A percentile compares a stretch with the other conserved stretches of the same genome.
These are phyloP conservation scores for Psilocybe tampanensis DNA, from an alignment of 768 basidiomycete genomes.

Conservation along the genomic window DNA sequence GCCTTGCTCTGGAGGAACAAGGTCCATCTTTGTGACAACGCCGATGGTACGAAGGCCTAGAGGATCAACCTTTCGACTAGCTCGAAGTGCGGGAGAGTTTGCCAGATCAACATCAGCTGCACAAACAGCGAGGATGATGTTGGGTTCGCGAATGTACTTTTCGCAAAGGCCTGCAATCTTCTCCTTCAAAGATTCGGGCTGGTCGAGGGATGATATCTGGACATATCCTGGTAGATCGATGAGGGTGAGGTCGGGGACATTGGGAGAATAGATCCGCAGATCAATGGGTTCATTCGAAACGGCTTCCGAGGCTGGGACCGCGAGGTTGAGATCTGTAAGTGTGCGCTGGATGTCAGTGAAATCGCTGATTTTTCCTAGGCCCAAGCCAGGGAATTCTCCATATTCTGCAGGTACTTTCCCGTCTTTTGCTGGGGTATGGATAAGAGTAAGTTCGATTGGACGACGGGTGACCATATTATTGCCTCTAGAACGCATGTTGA, in stretches of 20 bases:
- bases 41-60: slow-evolving; percentile 95
- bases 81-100: slow-evolving; percentile 93
- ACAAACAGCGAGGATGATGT: slow-evolving; percentile 98
- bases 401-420: slow-evolving; percentile 72
- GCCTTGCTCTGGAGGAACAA: slow-evolving; percentile 86
- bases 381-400: slow-evolving; percentile 92
- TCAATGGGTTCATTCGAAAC: slow-evolving; percentile 96
- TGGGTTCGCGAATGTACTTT: slow-evolving; percentile 98
- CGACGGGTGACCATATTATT: slow-evolving; percentile 99
- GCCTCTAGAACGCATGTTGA: slow-evolving; percentile 57
- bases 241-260: slow-evolving; percentile 95
- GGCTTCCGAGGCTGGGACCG: slow-evolving; percentile 86
- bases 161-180: slow-evolving; percentile 91
- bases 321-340: slow-evolving; percentile 92
- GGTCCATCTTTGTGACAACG: slow-evolving; percentile 98
- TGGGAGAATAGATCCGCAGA: slow-evolving; percentile 93
- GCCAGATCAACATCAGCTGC: slow-evolving; percentile 98
- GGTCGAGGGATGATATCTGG: slow-evolving; percentile 92
- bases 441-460: slow-evolving; percentile 95
- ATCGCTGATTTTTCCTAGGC: slow-evolving; percentile 86
- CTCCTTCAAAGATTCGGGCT: slow-evolving; percentile 92
- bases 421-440: slow-evolving; percentile 77
- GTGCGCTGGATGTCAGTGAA: slow-evolving; percentile 92
- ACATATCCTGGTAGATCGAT: slow-evolving; percentile 98
- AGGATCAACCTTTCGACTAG: slow-evolving; percentile 93